A percentile compares a stretch with the other conserved stretches of the same genome.
These are phyloP conservation scores for Chlamydomonas sp. DNA, from an alignment of 139 green algal species.

Conservation along the genomic window DNA sequence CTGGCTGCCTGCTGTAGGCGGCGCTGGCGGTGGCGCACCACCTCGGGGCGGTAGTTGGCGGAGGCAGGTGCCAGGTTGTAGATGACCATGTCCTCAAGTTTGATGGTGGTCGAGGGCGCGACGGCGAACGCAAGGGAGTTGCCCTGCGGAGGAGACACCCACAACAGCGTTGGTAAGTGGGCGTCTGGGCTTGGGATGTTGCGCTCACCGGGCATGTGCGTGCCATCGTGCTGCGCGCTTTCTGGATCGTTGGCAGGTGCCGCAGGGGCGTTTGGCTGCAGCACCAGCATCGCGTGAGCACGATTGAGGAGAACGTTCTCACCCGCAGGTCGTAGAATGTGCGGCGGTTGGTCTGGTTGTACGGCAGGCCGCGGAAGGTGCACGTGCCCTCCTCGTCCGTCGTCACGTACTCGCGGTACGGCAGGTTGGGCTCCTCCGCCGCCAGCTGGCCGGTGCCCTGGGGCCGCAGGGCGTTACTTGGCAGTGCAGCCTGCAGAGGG, in stretches of 20 bases:
- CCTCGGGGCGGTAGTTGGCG: neutral
- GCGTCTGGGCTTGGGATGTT: too few relatives aligned
- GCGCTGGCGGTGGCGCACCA: too few relatives aligned
- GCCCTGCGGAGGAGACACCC: neutral
- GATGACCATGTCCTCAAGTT: neutral
- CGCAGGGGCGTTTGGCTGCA: too few relatives aligned
- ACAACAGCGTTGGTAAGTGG: too few relatives aligned
- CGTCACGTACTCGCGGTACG: neutral
- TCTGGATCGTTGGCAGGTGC: too few relatives aligned
- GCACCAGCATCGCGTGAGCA: too few relatives aligned
- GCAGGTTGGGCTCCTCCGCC: neutral
- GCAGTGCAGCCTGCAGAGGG: too few relatives aligned
- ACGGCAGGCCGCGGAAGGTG: neutral
- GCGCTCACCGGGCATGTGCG: too few relatives aligned
- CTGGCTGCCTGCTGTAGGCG: too few relatives aligned
- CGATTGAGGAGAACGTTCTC: too few relatives aligned
- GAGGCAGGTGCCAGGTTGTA: neutral
- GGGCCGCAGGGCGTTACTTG: neutral
- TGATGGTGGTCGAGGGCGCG: neutral
- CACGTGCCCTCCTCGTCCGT: neutral
- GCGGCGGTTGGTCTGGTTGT: neutral
- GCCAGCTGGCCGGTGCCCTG: neutral
- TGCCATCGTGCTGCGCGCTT: too few relatives aligned
- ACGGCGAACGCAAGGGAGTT: neutral
- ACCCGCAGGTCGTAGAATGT: constrained; percentile 20